Evolutionary conservation across 768 basidiomycete genomes (phyloP), one percentile per base, ranked within the genome.

Genomic region (Phallus indusiatus): DNA sequence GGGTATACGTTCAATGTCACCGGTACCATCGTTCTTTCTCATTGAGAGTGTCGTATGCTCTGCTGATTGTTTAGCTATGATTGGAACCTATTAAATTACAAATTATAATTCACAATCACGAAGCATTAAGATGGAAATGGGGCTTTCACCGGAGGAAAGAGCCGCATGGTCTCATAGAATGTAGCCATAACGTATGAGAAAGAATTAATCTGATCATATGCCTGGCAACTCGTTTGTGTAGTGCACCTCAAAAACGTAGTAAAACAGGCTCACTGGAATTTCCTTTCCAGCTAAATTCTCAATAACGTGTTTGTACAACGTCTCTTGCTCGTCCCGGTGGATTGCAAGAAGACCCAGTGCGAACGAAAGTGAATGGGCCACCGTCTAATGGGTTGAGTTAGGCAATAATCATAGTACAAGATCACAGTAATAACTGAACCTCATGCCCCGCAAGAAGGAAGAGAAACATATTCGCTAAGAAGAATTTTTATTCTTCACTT

Each of bases 401-500:
- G 52, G 24, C 37, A 17, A 12, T 0, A n/a, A 14, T 5, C 51
- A 20, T 35, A 7, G 17, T 24, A 6, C 51, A 14, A 5, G 34
- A 5, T 16, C 12, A 35, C 3, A 17, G 18, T 14, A n/a, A 21
- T 1, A 11, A 14, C 12, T 28, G 9, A 14, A 80, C 80, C 71
- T 83, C 83, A 59, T 83, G 81, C 9, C 83, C 83, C 21, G 84
- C 84, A 20, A 86, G 66, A n/a, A 84, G 60, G 59, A 75, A 71
- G 11, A 76, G 69, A 67, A 73, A 76, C 22, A 73, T 64, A 58
- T 76, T 75, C 11, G 71, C 71, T 70, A 56, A 5, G 1, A 14
- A 33, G 28, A 17, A 42, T 0, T 4, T 16, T 36, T 14, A 20
- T 49, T 22, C 11, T 18, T 14, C 14, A 46, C n/a, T 10, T 17